Base-by-base conservation (phyloP, 139 green algal species). In the Mesostigma viride region DNA sequence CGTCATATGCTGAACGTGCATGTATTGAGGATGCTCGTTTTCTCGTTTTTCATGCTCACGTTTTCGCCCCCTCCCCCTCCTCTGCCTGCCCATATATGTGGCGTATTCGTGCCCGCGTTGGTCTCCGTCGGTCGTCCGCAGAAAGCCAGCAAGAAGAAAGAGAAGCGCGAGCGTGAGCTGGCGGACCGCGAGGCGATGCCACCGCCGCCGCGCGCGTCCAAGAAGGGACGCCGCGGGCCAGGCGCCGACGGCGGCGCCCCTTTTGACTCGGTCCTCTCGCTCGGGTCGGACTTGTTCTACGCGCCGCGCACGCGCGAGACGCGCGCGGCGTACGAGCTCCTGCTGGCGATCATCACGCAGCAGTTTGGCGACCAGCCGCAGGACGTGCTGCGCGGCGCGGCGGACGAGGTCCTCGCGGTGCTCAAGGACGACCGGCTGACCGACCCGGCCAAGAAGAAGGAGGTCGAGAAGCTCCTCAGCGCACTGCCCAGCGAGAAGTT, bases 321-420 rank as follows among this genome's bases (percentile, higher is more conserved):
- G 28, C 76, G 84, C 3, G 84, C 84, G 24, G 93, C 93, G 2
- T 98, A 97, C 71, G 93, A 97, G 73, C 77, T 83, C 26, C 67
- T 99, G 64, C 83, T 99, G 51, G 69, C 72, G 2, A 70, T 86
- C 32, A 89, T 99, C 57, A 78, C 87, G 40, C 64, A 32, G 20
- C 77, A 88, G 46, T 95, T 97, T 82, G 91, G 93, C 1, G 93
- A 98, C 75, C 87, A 96, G 77, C 91, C 91, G 56, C 30, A 87
- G 48, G 93, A 98, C 73, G 79, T 99, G 26, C 79, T 98, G 62
- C 71, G 84, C 6, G 92, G 91, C 27, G 93, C 93, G 26, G 93
- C 93, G 1, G 93, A 99, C 35, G 93, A 99, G 79, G 83, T 97
- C 59, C 83, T 99, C 56, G 82, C 80, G 0, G 83, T 90, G 48